phyloP scores from a whole-genome alignment of 495 filamentous ascomycete genomes.

The Penicillium flavigenum region DNA sequence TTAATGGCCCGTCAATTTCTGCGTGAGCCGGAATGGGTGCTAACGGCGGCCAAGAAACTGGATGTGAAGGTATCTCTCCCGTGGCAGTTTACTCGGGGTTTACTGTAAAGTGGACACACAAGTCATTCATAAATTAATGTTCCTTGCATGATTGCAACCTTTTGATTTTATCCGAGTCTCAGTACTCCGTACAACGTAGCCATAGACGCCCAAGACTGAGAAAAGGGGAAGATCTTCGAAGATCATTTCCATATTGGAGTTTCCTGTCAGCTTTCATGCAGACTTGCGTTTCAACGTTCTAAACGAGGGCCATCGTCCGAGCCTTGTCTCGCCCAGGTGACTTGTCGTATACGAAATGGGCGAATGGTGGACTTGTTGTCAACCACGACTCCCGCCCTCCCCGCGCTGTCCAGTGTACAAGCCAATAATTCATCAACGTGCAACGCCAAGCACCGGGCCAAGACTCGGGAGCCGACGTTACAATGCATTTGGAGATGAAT shows the following conservation, averaged over 20 bases:
- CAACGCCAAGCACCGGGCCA: conserved; percentile 24
- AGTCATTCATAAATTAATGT: not conserved
- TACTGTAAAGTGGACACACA: not conserved
- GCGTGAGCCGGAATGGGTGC: conserved; percentile 66
- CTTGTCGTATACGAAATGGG: not conserved
- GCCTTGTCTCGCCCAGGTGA: not conserved
- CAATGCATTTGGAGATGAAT: conserved; percentile 6
- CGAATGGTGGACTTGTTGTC: not conserved
- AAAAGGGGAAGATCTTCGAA: not conserved
- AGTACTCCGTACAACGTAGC: not conserved
- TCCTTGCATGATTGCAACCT: not conserved
- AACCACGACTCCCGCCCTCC: not conserved
- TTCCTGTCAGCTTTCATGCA: not conserved
- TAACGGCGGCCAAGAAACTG: conserved; percentile 57
- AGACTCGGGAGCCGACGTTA: conserved; percentile 18
- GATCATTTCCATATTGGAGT: conserved; percentile 1
- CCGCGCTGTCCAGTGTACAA: not conserved
- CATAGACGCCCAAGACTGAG: not conserved
- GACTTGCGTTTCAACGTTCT: not conserved
- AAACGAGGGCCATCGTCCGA: not conserved
- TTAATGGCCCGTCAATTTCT: conserved; percentile 64
- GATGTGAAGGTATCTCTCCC: conserved; percentile 58
- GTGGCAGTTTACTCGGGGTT: conserved; percentile 47
- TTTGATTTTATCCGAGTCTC: not conserved
- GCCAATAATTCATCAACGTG: conserved; percentile 16